Evolutionary conservation across 2,329 filamentous ascomycete genomes (phyloP).

Genomic region (Anthostomella pinea): DNA sequence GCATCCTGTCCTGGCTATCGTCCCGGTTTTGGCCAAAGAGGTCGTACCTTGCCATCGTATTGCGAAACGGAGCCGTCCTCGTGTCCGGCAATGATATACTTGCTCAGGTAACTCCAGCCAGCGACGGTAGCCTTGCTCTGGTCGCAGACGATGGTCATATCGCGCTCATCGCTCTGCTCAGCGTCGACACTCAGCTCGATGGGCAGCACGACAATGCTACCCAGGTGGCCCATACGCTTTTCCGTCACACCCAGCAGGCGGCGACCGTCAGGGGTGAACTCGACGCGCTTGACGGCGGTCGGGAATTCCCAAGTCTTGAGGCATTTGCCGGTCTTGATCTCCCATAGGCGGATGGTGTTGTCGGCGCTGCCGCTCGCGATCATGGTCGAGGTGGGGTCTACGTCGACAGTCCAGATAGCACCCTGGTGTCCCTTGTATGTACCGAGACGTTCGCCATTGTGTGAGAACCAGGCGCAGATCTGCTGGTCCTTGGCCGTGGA

Average conservation of each 20-base stretch:
- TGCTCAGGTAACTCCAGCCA: conserved; percentile 89
- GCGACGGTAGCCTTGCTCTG: conserved; percentile 97
- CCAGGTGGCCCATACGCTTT: conserved; percentile 95
- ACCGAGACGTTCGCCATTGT: conserved; percentile 95
- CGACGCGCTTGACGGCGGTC: conserved; percentile 94
- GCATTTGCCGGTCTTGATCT: conserved; percentile 86
- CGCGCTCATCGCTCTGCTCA: conserved; percentile 80
- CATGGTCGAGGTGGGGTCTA: conserved; percentile 87
- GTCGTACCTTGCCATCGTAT: conserved; percentile 80
- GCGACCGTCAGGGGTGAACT: conserved; percentile 92
- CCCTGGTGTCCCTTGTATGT: conserved; percentile 97
- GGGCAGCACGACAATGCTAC: conserved; percentile 90
- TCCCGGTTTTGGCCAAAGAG: background rate
- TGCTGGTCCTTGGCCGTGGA: conserved; percentile 95
- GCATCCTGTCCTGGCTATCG: conserved; percentile 1
- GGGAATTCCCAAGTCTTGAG: conserved; percentile 98
- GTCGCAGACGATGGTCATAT: conserved; percentile 85
- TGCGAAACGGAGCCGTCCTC: conserved; percentile 91
- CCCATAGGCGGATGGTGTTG: conserved; percentile 97
- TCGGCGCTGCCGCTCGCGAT: conserved; percentile 95
- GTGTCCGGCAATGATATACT: conserved; percentile 97
- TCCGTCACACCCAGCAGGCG: conserved; percentile 92
- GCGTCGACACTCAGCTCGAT: conserved; percentile 80
- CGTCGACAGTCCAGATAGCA: conserved; percentile 97
- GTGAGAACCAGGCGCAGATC: conserved; percentile 94